Conservation (phyloP, 2,329 filamentous ascomycete genomes). For the Monosporascus sp. region DNA sequence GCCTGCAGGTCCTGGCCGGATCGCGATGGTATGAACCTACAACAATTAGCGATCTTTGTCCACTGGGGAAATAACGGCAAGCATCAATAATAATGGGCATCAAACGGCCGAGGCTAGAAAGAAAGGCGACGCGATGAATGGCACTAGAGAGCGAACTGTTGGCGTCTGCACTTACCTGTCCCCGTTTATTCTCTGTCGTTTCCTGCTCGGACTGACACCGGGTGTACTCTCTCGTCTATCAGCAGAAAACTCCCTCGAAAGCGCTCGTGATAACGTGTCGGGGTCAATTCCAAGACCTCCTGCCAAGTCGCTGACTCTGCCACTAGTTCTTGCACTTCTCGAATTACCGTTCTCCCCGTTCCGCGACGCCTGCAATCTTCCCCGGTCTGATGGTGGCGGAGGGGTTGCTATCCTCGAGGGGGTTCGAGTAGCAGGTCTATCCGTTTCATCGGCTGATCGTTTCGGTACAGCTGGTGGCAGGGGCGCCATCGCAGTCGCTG, state of each 20-base stretch:
- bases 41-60: conserved; percentile 6
- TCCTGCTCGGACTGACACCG: conserved; percentile 50
- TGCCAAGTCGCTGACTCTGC: conserved; percentile 30
- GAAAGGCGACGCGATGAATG: neutral
- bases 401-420: conserved; percentile 38
- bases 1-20: conserved; percentile 90
- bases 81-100: neutral
- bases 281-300: conserved; percentile 38
- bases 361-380: conserved; percentile 35
- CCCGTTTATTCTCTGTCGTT: conserved; percentile 54
- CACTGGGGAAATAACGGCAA: too few relatives aligned
- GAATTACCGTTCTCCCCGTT: conserved; percentile 31
- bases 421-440: conserved; percentile 27
- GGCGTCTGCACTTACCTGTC: conserved; percentile 45
- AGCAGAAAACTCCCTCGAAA: conserved; percentile 46
- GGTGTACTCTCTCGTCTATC: conserved; percentile 48
- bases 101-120: neutral
- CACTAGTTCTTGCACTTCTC: conserved; percentile 27
- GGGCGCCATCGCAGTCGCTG: conserved; percentile 16
- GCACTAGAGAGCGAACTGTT: neutral
- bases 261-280: conserved; percentile 44
- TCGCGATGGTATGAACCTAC: conserved; percentile 89
- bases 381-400: conserved; percentile 38
- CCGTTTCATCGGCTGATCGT: conserved; percentile 27
- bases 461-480: conserved; percentile 16